A percentile compares a stretch with the other conserved stretches of the same genome.
These are phyloP conservation scores for Boletus pseudo-olivaceus DNA, from an alignment of 768 basidiomycete species.

Conservation along the genomic window DNA sequence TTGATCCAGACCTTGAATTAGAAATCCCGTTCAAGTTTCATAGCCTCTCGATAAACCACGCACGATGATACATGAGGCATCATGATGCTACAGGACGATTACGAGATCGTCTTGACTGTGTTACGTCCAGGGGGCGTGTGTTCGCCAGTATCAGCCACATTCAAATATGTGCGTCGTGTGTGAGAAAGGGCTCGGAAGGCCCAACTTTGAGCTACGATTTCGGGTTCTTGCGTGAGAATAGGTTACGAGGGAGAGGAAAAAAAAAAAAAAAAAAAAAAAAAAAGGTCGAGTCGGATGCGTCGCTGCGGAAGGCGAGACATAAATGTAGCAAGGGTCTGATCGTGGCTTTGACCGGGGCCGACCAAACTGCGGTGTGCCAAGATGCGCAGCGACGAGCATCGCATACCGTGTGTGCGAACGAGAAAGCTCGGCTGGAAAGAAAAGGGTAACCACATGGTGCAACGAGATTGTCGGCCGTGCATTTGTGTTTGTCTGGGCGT, in stretches of 20 bases:
- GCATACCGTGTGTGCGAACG: neutral
- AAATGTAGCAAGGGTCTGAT: constrained; percentile 8
- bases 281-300: neutral
- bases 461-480: neutral
- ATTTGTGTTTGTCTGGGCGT: neutral
- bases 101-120: constrained; percentile 12
- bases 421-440: neutral
- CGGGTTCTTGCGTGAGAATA: neutral
- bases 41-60: constrained; percentile 8
- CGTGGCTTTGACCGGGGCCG: constrained; percentile 10
- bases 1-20: constrained; percentile 19
- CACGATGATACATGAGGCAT: constrained; percentile 4
- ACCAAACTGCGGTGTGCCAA: constrained; percentile 8
- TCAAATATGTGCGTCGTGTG: neutral
- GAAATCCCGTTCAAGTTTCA: constrained; percentile 10
- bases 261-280: neutral
- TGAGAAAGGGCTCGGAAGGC: neutral
- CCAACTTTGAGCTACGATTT: neutral
- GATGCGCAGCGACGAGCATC: neutral
- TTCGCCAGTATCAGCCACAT: neutral
- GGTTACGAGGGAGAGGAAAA: neutral
- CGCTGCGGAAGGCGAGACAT: neutral
- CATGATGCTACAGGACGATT: constrained; percentile 4
- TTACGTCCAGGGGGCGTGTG: constrained; percentile 18
- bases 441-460: neutral